Evolutionary conservation across 2,329 filamentous ascomycete genomes (phyloP).

Genomic region (Trichoderma semiorbis): DNA sequence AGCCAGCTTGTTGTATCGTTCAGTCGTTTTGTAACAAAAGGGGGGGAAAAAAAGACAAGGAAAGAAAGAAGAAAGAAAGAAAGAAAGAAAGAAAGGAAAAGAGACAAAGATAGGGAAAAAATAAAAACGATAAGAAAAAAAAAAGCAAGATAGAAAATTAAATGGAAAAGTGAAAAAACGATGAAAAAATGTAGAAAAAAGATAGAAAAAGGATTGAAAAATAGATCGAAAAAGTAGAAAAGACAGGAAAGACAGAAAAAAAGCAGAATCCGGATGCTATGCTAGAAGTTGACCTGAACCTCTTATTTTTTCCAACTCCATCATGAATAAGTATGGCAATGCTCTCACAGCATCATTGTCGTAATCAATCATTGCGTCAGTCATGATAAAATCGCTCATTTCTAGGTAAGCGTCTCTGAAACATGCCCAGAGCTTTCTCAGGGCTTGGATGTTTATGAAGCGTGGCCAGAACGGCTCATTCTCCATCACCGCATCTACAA

Average conservation of each 20-base stretch:
- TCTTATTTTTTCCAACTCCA: slow-evolving; percentile 19
- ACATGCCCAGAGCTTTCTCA: slow-evolving; percentile 16
- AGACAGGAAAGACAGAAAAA: no score
- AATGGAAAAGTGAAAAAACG: neutral
- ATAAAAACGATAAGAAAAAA: neutral
- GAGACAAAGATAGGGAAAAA: no score
- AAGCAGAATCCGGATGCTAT: neutral
- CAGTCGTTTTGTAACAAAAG: neutral
- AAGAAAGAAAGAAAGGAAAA: no score
- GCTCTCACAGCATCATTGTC: slow-evolving; percentile 1
- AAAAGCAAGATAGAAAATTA: neutral
- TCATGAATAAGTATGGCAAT: slow-evolving; percentile 17
- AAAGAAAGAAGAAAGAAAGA: neutral
- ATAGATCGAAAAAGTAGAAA: neutral
- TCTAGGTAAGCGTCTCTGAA: slow-evolving; percentile 20
- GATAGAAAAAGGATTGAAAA: neutral
- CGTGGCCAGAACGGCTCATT: slow-evolving; percentile 20
- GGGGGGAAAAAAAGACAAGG: neutral
- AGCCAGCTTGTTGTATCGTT: neutral
- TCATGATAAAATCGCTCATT: slow-evolving; percentile 16
- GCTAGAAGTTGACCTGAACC: slow-evolving; percentile 10
- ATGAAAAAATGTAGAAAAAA: neutral
- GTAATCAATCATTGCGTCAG: neutral
- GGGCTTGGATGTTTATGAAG: slow-evolving; percentile 16
- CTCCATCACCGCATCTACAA: slow-evolving; percentile 19